Evolutionary conservation across 139 green algal genomes (phyloP).

Genomic region (Microglena sp.): DNA sequence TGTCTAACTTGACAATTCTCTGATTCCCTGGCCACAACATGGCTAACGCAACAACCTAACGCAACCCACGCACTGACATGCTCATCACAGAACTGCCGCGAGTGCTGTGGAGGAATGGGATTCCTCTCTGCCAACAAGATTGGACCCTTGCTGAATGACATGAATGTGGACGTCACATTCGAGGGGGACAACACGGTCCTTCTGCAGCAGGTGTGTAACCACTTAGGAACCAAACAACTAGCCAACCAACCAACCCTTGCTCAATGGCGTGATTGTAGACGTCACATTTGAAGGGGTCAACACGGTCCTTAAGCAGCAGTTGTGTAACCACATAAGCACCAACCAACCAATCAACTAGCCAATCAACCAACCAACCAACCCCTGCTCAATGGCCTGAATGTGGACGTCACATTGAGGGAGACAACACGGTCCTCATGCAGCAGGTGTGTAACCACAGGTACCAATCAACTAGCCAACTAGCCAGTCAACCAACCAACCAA

Average conservation of each 20-base stretch:
- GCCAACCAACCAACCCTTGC: background rate
- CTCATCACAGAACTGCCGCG: constrained; percentile 19
- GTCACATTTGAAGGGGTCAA: too few relatives aligned
- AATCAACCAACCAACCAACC: background rate
- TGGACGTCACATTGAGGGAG: constrained; percentile 59
- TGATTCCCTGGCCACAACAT: too few relatives aligned
- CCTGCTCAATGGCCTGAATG: background rate
- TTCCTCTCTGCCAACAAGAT: constrained; percentile 79
- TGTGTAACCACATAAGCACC: background rate
- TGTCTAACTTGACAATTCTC: too few relatives aligned
- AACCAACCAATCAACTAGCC: background rate
- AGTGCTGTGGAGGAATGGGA: constrained; percentile 72
- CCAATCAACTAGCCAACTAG: background rate
- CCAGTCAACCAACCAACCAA: too few relatives aligned
- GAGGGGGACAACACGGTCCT: constrained; percentile 91
- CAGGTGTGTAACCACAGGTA: constrained; percentile 27
- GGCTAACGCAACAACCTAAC: too few relatives aligned
- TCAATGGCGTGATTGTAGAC: background rate
- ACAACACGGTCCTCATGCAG: constrained; percentile 93
- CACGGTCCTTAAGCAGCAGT: background rate
- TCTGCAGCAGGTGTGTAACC: constrained; percentile 72
- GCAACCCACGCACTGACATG: too few relatives aligned
- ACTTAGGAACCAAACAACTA: too few relatives aligned
- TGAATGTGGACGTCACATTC: constrained; percentile 84
- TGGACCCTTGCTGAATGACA: constrained; percentile 52